Conservation (phyloP, 1,284 basidiomycete species). For the Stereum hirsutum region DNA sequence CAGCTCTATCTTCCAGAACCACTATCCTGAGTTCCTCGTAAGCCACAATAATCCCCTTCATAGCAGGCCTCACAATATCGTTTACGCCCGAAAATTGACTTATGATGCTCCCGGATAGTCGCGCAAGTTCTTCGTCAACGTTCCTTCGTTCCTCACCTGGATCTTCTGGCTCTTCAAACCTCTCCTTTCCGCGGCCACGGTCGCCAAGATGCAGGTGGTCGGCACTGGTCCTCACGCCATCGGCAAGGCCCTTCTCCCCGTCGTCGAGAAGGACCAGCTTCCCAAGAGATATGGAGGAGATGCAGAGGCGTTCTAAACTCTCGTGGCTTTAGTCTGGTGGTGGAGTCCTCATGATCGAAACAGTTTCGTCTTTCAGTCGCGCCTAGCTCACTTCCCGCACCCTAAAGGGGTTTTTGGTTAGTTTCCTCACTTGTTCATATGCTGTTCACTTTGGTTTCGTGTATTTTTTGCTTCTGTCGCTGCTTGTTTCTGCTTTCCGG, state of each 20-base stretch:
- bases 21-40: constrained; percentile 74
- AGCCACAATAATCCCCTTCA: constrained; percentile 15
- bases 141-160: constrained; percentile 66
- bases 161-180: constrained; percentile 79
- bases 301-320: too few species aligned
- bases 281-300: constrained; percentile 63
- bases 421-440: too few species aligned
- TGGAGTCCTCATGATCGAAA: too few species aligned
- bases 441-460: too few species aligned
- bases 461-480: too few species aligned
- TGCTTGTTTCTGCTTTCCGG: too few species aligned
- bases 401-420: too few species aligned
- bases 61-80: neutral
- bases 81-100: neutral
- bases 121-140: constrained; percentile 73
- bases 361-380: too few species aligned
- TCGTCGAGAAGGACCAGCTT: constrained; percentile 46
- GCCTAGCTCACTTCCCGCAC: too few species aligned
- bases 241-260: constrained; percentile 42
- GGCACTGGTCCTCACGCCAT: constrained; percentile 51
- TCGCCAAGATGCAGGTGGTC: constrained; percentile 73
- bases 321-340: too few species aligned
- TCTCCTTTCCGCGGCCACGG: constrained; percentile 54
- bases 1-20: constrained; percentile 57
- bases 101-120: constrained; percentile 28